These are phyloP conservation scores for Dillenia turbinata DNA, from an alignment of 164 flowering plant species.

Conservation along the genomic window DNA sequence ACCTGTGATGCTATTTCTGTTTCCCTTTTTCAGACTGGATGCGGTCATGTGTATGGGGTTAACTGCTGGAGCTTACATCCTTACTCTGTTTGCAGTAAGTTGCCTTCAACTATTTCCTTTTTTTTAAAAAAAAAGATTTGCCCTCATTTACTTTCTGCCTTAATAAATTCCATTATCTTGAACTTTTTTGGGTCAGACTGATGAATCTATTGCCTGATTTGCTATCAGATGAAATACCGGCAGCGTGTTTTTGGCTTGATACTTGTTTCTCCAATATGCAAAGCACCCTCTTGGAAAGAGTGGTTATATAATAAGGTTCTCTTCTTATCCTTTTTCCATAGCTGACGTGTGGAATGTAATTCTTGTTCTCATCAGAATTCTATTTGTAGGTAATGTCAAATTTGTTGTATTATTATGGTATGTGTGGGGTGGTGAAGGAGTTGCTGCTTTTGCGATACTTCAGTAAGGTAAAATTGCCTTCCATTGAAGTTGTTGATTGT, in stretches of 20 bases:
- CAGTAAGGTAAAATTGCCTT: slow-evolving; percentile 56
- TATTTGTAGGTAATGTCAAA: slow-evolving; percentile 69
- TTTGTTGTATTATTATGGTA: slow-evolving; percentile 82
- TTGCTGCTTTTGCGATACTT: slow-evolving; percentile 72
- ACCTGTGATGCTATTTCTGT: too few species aligned
- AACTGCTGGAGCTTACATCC: slow-evolving; percentile 47
- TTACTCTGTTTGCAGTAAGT: slow-evolving; percentile 41
- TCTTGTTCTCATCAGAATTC: too few species aligned
- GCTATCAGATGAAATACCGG: slow-evolving; percentile 28
- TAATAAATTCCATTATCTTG: too few species aligned
- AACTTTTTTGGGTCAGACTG: too few species aligned
- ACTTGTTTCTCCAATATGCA: slow-evolving; percentile 40
- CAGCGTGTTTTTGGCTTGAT: slow-evolving; percentile 41
- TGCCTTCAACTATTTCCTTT: too few species aligned
- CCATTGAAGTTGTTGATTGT: too few species aligned
- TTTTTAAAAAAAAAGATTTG: too few species aligned
- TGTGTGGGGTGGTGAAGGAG: slow-evolving; percentile 79
- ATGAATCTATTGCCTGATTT: too few species aligned
- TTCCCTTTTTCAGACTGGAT: slow-evolving; percentile 23
- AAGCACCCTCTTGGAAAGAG: slow-evolving; percentile 43
- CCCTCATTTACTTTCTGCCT: too few species aligned
- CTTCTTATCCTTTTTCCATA: too few species aligned
- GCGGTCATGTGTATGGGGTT: slow-evolving; percentile 49
- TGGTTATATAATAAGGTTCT: slow-evolving; percentile 46
- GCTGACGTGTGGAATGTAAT: too few species aligned